Percentiles rank a stretch among this genome's conserved stretches.
Conservation (phyloP, 2,329 filamentous ascomycete genomes). For the Coniochaeta pulveracea region DNA sequence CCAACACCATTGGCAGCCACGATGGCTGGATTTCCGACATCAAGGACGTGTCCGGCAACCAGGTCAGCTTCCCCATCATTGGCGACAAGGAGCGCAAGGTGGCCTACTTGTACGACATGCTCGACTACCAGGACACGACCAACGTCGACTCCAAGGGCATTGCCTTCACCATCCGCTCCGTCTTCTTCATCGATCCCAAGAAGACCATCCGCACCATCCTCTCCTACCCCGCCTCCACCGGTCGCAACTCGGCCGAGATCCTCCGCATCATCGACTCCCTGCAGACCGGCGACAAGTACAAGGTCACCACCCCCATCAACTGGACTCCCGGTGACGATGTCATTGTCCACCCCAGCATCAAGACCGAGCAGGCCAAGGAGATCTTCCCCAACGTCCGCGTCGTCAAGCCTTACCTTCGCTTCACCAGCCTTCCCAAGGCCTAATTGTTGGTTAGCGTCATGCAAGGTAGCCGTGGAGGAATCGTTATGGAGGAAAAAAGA, state of each 20-base stretch:
- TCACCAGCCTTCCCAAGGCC: slow-evolving; percentile 55
- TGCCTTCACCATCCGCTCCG: slow-evolving; percentile 87
- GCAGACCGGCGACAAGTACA: slow-evolving; percentile 78
- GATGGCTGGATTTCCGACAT: slow-evolving; percentile 87
- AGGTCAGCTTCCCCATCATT: slow-evolving; percentile 68
- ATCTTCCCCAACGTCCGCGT: slow-evolving; percentile 70
- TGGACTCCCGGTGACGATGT: slow-evolving; percentile 85
- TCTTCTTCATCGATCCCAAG: slow-evolving; percentile 88
- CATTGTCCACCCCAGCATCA: slow-evolving; percentile 76
- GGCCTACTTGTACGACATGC: slow-evolving; percentile 69
- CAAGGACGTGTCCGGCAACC: slow-evolving; percentile 61
- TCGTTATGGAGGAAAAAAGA: too few relatives aligned
- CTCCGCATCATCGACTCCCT: slow-evolving; percentile 70
- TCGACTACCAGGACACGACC: slow-evolving; percentile 71
- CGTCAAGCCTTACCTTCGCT: slow-evolving; percentile 64
- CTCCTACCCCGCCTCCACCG: slow-evolving; percentile 84
- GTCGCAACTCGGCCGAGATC: slow-evolving; percentile 71
- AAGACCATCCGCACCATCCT: slow-evolving; percentile 91
- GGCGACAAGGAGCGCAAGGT: slow-evolving; percentile 70
- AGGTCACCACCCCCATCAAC: slow-evolving; percentile 80
- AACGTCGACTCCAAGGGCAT: slow-evolving; percentile 75
- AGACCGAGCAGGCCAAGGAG: slow-evolving; percentile 74
- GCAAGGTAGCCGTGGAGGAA: background rate
- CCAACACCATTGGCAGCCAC: slow-evolving; percentile 78
- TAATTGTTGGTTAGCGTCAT: background rate